Percentiles rank a stretch among this genome's conserved stretches.
Conservation (phyloP, 129 eudicot genomes). For the Erigeron canadensis region DNA sequence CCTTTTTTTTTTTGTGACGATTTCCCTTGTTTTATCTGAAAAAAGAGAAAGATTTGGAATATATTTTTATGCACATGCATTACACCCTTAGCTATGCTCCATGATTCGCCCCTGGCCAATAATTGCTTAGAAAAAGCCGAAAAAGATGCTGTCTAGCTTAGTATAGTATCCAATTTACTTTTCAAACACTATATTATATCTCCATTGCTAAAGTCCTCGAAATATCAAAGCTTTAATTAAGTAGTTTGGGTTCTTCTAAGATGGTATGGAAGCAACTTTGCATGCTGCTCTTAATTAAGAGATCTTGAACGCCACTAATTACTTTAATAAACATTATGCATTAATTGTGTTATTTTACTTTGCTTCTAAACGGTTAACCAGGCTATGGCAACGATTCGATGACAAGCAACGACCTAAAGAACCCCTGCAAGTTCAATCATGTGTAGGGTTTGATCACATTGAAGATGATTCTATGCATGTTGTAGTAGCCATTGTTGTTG, state of each 20-base stretch:
- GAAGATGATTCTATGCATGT: conserved; percentile 37
- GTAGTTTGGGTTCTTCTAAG: not conserved
- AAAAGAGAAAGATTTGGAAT: no score
- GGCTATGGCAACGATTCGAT: conserved; percentile 36
- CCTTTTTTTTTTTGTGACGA: no score
- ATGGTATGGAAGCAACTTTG: conserved; percentile 21
- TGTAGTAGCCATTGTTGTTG: no score
- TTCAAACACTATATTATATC: conserved; percentile 33
- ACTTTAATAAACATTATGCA: not conserved
- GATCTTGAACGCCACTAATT: not conserved
- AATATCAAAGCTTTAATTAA: no score
- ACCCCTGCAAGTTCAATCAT: conserved; percentile 36
- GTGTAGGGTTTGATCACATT: conserved; percentile 32
- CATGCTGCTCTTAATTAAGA: not conserved
- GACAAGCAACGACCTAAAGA: conserved; percentile 39
- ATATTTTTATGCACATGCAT: not conserved
- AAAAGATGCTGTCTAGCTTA: conserved; percentile 43
- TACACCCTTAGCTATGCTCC: not conserved
- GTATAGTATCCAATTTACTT: conserved; percentile 28
- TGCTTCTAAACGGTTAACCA: conserved; percentile 27
- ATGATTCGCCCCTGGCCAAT: not conserved
- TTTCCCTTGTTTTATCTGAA: no score
- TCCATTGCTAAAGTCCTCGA: conserved; percentile 29
- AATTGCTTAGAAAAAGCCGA: no score
- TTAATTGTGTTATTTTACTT: no score